Percentiles rank a stretch among this genome's conserved stretches.
These are phyloP conservation scores for Penicillium sp. DNA, from an alignment of 2,329 filamentous ascomycete species.

Conservation along the genomic window DNA sequence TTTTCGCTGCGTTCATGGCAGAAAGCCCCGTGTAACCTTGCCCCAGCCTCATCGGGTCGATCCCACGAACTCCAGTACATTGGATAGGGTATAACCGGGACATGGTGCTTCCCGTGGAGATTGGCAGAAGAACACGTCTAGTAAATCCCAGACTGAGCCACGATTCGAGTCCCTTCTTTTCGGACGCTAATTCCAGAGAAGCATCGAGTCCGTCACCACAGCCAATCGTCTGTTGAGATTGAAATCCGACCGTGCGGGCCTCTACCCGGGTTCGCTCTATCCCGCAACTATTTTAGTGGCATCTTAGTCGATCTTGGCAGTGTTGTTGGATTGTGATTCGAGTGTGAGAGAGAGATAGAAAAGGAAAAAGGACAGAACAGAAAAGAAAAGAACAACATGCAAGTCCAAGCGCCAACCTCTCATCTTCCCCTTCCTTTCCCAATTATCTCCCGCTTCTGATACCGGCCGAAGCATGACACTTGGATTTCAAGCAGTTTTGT, in stretches of 20 bases:
- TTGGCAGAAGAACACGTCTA: not conserved
- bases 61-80: constrained; percentile 9
- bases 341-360: not conserved
- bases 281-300: constrained; percentile 13
- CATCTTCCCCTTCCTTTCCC: not conserved
- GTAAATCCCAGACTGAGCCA: not conserved
- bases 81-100: not conserved
- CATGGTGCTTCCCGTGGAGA: constrained; percentile 11
- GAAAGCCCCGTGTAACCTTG: constrained; percentile 15
- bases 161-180: not conserved
- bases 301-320: constrained; percentile 14
- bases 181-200: constrained; percentile 5
- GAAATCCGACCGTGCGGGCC: constrained; percentile 17
- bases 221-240: constrained; percentile 8
- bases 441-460: constrained; percentile 9
- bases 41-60: constrained; percentile 9
- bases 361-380: not conserved
- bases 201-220: not conserved
- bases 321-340: not conserved
- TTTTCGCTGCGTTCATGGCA: constrained; percentile 14
- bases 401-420: constrained; percentile 4
- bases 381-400: not conserved
- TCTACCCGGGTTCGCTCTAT: constrained; percentile 19
- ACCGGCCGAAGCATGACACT: constrained; percentile 7
- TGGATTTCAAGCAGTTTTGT: constrained; percentile 2